Evolutionary conservation across 352 stramenopile genomes (phyloP).

Genomic region (Phytophthora boehmeriae): DNA sequence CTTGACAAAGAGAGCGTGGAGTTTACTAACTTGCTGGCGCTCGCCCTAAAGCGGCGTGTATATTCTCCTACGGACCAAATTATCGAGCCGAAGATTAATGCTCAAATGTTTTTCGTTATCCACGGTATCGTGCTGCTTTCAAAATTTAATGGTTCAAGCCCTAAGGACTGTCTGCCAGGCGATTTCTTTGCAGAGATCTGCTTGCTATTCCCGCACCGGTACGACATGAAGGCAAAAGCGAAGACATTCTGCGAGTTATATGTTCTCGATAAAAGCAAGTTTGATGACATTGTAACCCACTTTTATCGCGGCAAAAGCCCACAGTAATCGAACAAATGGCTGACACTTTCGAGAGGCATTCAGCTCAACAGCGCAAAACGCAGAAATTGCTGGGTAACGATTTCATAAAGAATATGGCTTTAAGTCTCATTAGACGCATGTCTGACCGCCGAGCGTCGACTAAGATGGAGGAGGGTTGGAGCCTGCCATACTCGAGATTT

Average conservation of each 20-base stretch:
- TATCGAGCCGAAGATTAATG: conserved; percentile 63
- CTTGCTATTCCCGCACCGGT: conserved; percentile 49
- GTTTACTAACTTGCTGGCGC: conserved; percentile 60
- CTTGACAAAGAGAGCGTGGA: conserved; percentile 62
- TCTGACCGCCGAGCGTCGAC: not conserved
- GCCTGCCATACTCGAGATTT: conserved; percentile 44
- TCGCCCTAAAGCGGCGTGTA: conserved; percentile 47
- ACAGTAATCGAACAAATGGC: conserved; percentile 39
- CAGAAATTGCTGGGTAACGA: conserved; percentile 64
- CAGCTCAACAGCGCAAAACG: conserved; percentile 63
- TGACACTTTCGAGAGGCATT: conserved; percentile 48
- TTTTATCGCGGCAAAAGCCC: conserved; percentile 48
- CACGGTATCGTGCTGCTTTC: conserved; percentile 49
- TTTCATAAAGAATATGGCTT: not conserved
- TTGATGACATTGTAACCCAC: conserved; percentile 51
- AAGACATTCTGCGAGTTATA: conserved; percentile 81
- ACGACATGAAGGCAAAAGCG: conserved; percentile 59
- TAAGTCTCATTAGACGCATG: not conserved
- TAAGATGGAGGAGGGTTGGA: conserved; percentile 21
- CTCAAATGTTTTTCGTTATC: too few species aligned
- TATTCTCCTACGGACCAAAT: conserved; percentile 61
- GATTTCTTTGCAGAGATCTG: conserved; percentile 66
- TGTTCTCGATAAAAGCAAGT: conserved; percentile 57
- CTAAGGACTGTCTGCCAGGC: conserved; percentile 54
- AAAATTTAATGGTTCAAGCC: conserved; percentile 36